phyloP scores from a whole-genome alignment of 75 land plant species.

The Sequoiadendron giganteum region DNA sequence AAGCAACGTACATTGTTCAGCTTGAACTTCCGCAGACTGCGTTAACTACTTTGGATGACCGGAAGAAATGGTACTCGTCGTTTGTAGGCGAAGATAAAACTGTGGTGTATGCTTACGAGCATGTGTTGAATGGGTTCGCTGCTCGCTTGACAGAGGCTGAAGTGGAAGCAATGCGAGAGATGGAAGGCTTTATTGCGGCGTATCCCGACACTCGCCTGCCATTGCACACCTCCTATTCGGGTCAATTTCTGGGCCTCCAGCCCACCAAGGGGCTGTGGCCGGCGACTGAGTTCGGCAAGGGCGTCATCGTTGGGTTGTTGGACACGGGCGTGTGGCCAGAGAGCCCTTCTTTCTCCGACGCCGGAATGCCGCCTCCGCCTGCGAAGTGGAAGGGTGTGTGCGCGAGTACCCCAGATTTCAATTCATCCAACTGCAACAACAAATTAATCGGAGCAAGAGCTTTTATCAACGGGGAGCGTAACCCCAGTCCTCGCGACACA shows the following conservation, averaged over 20 bases:
- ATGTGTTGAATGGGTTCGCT: constrained; percentile 49
- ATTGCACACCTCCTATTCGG: constrained; percentile 53
- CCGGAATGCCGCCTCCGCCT: constrained; percentile 45
- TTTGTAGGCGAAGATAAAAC: too few species aligned
- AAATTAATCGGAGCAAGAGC: constrained; percentile 65
- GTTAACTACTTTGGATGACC: too few species aligned
- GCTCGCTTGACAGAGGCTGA: constrained; percentile 5
- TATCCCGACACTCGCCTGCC: constrained; percentile 20
- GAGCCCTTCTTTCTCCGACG: constrained; percentile 61
- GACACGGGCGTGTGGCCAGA: constrained; percentile 89
- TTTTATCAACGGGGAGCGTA: constrained; percentile 56
- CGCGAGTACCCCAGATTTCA: constrained; percentile 41
- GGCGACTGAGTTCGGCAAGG: constrained; percentile 55
- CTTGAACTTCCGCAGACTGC: too few species aligned
- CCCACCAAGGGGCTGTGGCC: constrained; percentile 59
- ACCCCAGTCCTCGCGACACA: constrained; percentile 65
- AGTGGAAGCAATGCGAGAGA: constrained; percentile 19
- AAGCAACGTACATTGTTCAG: too few species aligned
- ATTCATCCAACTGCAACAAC: constrained; percentile 41
- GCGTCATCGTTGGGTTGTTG: constrained; percentile 74
- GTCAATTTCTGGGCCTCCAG: constrained; percentile 40
- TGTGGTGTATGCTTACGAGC: constrained; percentile 39
- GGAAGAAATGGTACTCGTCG: too few species aligned
- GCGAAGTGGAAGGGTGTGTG: constrained; percentile 63
- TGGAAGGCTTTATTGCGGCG: constrained; percentile 35